Evolutionary conservation across 768 basidiomycete genomes (phyloP).

Genomic region (Nidularia sp.): DNA sequence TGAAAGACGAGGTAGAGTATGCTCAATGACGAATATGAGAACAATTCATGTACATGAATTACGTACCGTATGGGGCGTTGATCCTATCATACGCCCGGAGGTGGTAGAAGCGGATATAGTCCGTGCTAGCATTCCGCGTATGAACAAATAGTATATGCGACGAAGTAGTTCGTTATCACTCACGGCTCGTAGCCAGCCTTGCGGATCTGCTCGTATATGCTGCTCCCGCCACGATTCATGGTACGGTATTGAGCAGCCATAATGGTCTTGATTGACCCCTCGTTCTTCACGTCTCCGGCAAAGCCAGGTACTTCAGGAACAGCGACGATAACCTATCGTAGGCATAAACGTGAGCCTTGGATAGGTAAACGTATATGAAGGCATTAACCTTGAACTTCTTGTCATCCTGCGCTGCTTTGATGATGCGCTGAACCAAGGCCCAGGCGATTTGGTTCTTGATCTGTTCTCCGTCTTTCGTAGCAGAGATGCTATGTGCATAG

Average conservation of each 20-base stretch:
- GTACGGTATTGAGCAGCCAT: constrained; percentile 87
- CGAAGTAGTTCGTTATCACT: constrained; percentile 18
- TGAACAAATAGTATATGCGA: background rate
- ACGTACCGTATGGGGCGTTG: constrained; percentile 66
- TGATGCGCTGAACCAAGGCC: constrained; percentile 80
- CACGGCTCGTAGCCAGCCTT: constrained; percentile 78
- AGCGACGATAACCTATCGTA: constrained; percentile 67
- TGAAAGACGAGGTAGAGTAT: too few relatives aligned
- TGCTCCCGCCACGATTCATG: constrained; percentile 85
- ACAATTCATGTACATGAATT: too few relatives aligned
- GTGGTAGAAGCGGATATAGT: constrained; percentile 92
- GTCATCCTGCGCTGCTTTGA: constrained; percentile 69
- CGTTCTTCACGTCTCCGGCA: constrained; percentile 72
- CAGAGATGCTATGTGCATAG: constrained; percentile 59
- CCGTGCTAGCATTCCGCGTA: constrained; percentile 38
- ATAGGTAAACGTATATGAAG: constrained; percentile 25
- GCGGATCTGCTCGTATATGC: constrained; percentile 80
- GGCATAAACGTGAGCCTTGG: too few relatives aligned
- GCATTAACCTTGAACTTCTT: constrained; percentile 58
- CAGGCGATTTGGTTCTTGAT: constrained; percentile 82
- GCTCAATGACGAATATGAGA: too few relatives aligned
- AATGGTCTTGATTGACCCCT: constrained; percentile 66
- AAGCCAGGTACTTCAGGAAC: constrained; percentile 94
- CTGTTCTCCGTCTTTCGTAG: constrained; percentile 55
- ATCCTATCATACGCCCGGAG: constrained; percentile 89